phyloP scores from a whole-genome alignment of 371 early-diverging fungal species.

The Lichtheimia hyalospora region DNA sequence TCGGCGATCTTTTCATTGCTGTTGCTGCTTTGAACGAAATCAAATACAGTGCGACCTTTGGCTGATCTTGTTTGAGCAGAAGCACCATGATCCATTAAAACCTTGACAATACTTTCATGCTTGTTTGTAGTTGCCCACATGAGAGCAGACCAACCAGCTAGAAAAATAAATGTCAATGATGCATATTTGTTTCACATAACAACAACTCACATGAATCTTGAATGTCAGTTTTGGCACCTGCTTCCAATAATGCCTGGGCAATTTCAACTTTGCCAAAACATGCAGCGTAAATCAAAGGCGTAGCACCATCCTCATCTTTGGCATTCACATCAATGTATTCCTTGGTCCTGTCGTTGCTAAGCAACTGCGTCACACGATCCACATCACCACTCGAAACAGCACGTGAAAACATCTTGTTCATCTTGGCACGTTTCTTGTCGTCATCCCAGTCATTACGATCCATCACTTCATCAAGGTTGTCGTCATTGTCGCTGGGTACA shows the following conservation, averaged over 20 bases:
- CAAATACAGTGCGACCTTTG: conserved; percentile 77
- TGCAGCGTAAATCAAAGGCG: conserved; percentile 83
- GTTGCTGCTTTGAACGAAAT: conserved; percentile 54
- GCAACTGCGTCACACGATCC: conserved; percentile 79
- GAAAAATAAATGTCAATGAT: background rate
- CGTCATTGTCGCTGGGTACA: conserved; percentile 13
- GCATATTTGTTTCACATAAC: too few species aligned
- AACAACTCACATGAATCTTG: conserved; percentile 72
- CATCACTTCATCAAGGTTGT: conserved; percentile 8
- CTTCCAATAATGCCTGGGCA: conserved; percentile 63
- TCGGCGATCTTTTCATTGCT: conserved; percentile 57
- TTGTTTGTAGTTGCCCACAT: conserved; percentile 92
- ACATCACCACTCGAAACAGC: conserved; percentile 87
- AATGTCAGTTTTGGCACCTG: conserved; percentile 75
- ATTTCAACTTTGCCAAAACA: conserved; percentile 84
- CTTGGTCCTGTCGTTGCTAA: conserved; percentile 47
- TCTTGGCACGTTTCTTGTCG: conserved; percentile 44
- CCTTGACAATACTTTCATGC: conserved; percentile 69
- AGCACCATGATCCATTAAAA: conserved; percentile 81
- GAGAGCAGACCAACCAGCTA: conserved; percentile 90
- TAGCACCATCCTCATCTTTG: conserved; percentile 82
- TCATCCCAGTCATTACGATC: conserved; percentile 24
- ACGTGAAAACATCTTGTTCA: conserved; percentile 53
- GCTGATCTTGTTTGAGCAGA: conserved; percentile 64
- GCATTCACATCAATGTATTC: conserved; percentile 76